These are phyloP conservation scores for Moringa oleifera DNA, from an alignment of 345 rosid species.

Conservation along the genomic window DNA sequence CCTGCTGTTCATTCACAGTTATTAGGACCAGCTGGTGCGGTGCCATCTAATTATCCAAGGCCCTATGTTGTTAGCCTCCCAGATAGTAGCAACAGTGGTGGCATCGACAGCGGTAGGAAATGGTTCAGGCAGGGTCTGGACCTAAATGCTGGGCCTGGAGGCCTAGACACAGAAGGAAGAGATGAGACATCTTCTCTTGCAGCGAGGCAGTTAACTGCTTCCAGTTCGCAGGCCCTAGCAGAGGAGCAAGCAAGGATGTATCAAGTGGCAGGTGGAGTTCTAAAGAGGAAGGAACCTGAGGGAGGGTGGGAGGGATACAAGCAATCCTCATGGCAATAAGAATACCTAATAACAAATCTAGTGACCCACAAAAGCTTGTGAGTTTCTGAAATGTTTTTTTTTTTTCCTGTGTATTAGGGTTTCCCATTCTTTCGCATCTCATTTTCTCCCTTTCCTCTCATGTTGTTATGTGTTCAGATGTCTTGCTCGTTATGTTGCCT, in stretches of 20 bases:
- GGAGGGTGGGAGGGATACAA: conserved; percentile 88
- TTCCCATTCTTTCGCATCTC: background rate
- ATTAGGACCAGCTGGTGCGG: conserved; percentile 45
- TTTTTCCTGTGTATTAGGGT: background rate
- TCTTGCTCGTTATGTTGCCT: background rate
- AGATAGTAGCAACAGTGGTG: conserved; percentile 41
- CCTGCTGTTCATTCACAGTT: conserved; percentile 64
- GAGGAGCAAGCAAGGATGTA: conserved; percentile 77
- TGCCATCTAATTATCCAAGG: conserved; percentile 53
- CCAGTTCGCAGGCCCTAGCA: conserved; percentile 41
- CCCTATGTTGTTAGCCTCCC: conserved; percentile 62
- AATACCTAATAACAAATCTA: conserved; percentile 17
- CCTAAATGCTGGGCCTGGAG: conserved; percentile 80
- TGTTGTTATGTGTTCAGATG: background rate
- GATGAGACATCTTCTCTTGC: conserved; percentile 52
- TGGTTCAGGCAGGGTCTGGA: conserved; percentile 74
- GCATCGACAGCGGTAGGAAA: conserved; percentile 45
- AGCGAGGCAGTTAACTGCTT: conserved; percentile 46
- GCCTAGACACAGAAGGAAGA: conserved; percentile 56
- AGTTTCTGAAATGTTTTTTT: conserved; percentile 19
- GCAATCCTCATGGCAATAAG: conserved; percentile 78
- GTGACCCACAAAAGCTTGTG: conserved; percentile 36
- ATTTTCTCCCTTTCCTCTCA: background rate
- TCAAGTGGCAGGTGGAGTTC: conserved; percentile 51
- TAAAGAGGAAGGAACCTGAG: conserved; percentile 87